Base-by-base conservation (phyloP, 2,329 filamentous ascomycete species). In the Verticillium zaregamsianum region DNA sequence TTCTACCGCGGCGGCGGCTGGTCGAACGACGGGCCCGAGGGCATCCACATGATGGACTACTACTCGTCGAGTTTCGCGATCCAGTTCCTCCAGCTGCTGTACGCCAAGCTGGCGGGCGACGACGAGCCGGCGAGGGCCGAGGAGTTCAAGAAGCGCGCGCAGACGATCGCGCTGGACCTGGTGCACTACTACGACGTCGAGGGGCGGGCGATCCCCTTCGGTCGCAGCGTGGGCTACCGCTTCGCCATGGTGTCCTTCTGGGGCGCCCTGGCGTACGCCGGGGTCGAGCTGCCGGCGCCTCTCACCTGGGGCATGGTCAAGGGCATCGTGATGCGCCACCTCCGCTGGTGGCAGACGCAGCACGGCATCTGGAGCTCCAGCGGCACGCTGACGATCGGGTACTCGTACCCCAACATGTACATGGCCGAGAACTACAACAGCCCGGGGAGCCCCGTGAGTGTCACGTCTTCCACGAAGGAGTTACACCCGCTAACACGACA, bases 181-280 rank as follows among this genome's bases (percentile, higher is more conserved):
- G 82, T 88, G 3, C 88, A 92, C 74, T 93, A 92, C 73, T 92
- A 90, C 64, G 90, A 92, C 68, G 81, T 86, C 9, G 82, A 90
- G 71, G 90, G 87, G 5, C 82, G 89, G 28, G 83, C 89, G 2
- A 90, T 92, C 59, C 90, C 91, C 0, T 94, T 92, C 66, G 91
- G 91, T 3, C 84, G 91, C 57, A 91, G 88, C 59, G 83, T 93
- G 58, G 91, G 89, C 7, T 94, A 94, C 72, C 85, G 90, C n/a
- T 93, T 92, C 72, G 90, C 90, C 57, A 93, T 93, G 87, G 87
- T 89, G n/a, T 90, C 87, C 0, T 93, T 93, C 76, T 93, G 90
- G 90, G 88, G 89, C 14, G 88, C 90, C 0, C 76, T 93, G 32
- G 91, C 89, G 1, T 92, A 92, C 68, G 90, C 90, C 4, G 87